These are phyloP conservation scores for Skeletonema potamos DNA, from an alignment of 108 stramenopile genomes.

Conservation along the genomic window DNA sequence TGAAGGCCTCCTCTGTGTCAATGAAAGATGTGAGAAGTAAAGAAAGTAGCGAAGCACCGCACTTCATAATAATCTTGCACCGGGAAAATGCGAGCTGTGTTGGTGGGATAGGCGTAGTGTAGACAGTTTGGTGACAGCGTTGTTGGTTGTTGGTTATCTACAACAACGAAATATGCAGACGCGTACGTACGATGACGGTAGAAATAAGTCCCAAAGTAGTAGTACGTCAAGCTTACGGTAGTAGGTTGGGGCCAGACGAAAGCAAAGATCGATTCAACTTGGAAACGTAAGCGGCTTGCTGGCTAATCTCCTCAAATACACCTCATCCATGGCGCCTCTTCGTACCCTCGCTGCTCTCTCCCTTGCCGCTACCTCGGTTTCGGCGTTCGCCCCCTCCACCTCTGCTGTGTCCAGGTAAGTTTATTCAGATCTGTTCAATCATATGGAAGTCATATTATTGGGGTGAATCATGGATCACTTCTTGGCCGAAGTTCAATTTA, in stretches of 20 bases:
- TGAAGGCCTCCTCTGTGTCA: not conserved
- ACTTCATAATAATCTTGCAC: not conserved
- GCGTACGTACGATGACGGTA: too few species aligned
- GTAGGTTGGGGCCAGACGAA: not conserved
- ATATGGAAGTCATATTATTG: not conserved
- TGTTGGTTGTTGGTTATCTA: too few species aligned
- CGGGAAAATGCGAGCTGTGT: too few species aligned
- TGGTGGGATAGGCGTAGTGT: too few species aligned
- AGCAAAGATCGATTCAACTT: slow-evolving; percentile 4
- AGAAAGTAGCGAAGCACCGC: not conserved
- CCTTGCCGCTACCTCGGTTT: slow-evolving; percentile 58
- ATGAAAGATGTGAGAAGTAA: not conserved
- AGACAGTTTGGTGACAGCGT: too few species aligned
- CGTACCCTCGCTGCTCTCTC: slow-evolving; percentile 69
- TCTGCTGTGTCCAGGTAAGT: slow-evolving; percentile 39
- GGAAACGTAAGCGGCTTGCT: slow-evolving; percentile 5
- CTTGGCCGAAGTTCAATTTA: too few species aligned
- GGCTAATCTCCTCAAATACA: not conserved
- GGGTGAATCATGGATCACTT: not conserved
- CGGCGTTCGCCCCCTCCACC: slow-evolving; percentile 69
- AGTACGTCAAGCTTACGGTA: not conserved
- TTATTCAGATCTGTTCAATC: not conserved
- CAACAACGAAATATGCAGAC: too few species aligned
- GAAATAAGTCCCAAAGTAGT: not conserved
- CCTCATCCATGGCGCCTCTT: slow-evolving; percentile 75